Base-by-base conservation (phyloP, 2,329 filamentous ascomycete genomes). In the Biscogniauxia marginata region DNA sequence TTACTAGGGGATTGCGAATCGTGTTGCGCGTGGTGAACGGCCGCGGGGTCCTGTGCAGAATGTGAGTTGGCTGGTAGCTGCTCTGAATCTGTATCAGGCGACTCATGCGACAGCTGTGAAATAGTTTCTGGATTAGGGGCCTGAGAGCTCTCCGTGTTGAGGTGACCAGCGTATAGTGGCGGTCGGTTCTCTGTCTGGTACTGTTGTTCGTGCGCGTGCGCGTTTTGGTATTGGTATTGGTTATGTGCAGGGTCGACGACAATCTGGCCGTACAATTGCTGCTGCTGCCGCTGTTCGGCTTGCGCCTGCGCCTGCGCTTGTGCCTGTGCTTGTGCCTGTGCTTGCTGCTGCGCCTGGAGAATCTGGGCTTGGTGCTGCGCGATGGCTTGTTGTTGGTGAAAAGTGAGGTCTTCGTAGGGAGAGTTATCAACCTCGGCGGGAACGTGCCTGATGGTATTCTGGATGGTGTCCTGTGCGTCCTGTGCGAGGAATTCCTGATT, bases 61-160 rank as follows among this genome's bases (percentile, higher is more conserved):
- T 80, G 76, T 52, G 75, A 65, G 61, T 74, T 75, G 60, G 71
- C 67, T 58, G 74, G 67, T 48, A 65, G 67, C 54, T 74, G 73
- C 57, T 83, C 81, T 43, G 75, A 74, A 60, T 85, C 83, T 45
- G 75, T 74, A 18, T 78, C 69, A 34, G 79, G 80, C 30, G 84
- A 86, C 57, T 87, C 85, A 75, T 82, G 79, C 67, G 85, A 87
- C 63, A 84, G 69, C 70, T 86, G 84, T 6, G 84, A 87, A 39
- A 84, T 71, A 4, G 84, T 85, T 69, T 87, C 84, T 23, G 82
- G 73, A 65, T 84, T 86, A 54, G 75, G 75, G 39, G 72, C 73
- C 60, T 77, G 75, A 39, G 73, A 59, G 49, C 54, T 63, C 50
- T 66, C 62, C 25, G 67, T 70, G 57, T 67, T 63, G 49, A 72